Conservation (phyloP, 257 asterid genomes). For the Nicotiana sylvestris region DNA sequence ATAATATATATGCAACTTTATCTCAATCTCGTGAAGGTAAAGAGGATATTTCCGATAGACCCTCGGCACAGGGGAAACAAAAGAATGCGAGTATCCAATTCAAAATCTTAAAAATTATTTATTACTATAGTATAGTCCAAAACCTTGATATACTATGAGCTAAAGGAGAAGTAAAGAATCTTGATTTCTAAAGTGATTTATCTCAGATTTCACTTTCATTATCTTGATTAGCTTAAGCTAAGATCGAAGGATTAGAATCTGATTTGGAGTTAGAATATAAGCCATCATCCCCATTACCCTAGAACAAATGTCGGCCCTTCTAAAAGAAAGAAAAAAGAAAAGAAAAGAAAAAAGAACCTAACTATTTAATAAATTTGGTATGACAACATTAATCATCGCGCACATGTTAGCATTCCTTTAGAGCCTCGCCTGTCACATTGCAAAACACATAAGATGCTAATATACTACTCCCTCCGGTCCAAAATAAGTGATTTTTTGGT, state of each 20-base stretch:
- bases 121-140: not conserved
- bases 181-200: not conserved
- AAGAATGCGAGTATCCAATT: not conserved
- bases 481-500: no score
- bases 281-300: no score
- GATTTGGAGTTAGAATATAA: not conserved
- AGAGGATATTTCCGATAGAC: no score
- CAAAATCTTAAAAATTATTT: not conserved
- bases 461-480: not conserved
- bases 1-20: no score
- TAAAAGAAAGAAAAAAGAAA: not conserved
- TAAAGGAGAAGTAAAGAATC: not conserved
- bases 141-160: not conserved
- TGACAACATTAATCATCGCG: slow-evolving; percentile 14
- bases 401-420: slow-evolving; percentile 9
- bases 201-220: not conserved
- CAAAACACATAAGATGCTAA: not conserved
- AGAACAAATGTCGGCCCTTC: slow-evolving; percentile 8
- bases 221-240: not conserved
- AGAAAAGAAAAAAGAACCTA: not conserved
- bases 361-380: not conserved
- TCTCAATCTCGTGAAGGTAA: no score
- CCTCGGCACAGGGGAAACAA: fast-evolving
- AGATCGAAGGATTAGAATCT: not conserved
- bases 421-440: not conserved